phyloP scores from a whole-genome alignment of 1,284 basidiomycete species.

The Austropuccinia psidii region DNA sequence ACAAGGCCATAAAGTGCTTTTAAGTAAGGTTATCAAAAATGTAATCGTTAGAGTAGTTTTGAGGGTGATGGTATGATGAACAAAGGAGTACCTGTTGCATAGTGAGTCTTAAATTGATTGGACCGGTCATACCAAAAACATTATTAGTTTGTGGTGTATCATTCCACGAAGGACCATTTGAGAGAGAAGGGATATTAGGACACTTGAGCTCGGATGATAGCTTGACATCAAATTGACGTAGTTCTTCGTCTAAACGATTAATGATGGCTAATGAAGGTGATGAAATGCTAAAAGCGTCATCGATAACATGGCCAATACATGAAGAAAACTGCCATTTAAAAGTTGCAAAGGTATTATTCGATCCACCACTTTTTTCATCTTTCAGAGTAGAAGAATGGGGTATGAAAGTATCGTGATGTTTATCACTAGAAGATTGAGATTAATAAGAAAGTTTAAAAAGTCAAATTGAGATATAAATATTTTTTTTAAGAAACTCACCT shows the following conservation, averaged over 20 bases:
- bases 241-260: slow-evolving; percentile 23
- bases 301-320: slow-evolving; percentile 20
- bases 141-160: not conserved
- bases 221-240: slow-evolving; percentile 9
- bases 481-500: not conserved
- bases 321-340: slow-evolving; percentile 28
- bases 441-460: not conserved
- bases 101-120: not conserved
- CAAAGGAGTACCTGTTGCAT: slow-evolving; percentile 31
- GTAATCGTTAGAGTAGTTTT: not conserved
- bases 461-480: not conserved
- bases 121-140: not conserved
- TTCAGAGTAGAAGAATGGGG: not conserved
- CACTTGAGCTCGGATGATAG: not conserved
- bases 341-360: not conserved
- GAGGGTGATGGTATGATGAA: too few species aligned
- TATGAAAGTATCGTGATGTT: slow-evolving; percentile 23
- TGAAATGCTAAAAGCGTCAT: slow-evolving; percentile 28
- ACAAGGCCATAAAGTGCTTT: slow-evolving; percentile 21
- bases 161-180: slow-evolving; percentile 12
- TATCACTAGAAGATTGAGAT: slow-evolving; percentile 12
- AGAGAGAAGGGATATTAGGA: not conserved
- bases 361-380: not conserved
- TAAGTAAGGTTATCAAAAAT: not conserved
- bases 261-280: slow-evolving; percentile 26